Base-by-base conservation (phyloP, 352 stramenopile genomes). In the Pythium sp. region DNA sequence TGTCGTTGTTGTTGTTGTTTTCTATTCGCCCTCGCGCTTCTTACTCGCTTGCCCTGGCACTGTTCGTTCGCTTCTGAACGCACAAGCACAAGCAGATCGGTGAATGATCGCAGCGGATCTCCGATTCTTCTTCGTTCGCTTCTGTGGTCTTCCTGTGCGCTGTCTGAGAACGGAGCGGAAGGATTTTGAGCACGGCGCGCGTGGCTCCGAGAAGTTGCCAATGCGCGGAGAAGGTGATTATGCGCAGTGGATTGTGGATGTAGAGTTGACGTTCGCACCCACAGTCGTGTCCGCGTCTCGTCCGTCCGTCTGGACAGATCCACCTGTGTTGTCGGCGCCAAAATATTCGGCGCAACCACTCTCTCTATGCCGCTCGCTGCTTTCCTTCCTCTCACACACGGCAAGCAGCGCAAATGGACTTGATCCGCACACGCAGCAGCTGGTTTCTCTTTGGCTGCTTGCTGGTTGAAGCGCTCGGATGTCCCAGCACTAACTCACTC, bases 381-480 rank as follows among this genome's bases (percentile, higher is more conserved):
- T 30, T 59, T 24, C 30, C 1, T 26, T 59, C 28, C 61, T 57
- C 36, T 51, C 18, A 51, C 5, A 51, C 15, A 3, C 43, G 0
- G 18, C 18, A n/a, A 22, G 18, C 15, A n/a, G 18, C 43, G 43
- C 18, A 51, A 51, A 24, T 24, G 43, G 43, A 22, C 15, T 49
- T 18, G 22, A 24, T 24, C 3, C 9, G 58, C 38, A 46, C 12
- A 14, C 12, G 15, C 24, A 43, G 36, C 38, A 64, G 58, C 58
- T 64, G 58, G 58, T 64, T 64, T 62, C 56, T 49, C 26, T 61
- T 36, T 58, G 53, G 6, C 24, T 56, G 26, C 34, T 43, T 47
- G 46, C 43, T 26, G 60, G 46, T 65, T 65, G 60, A 65, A 65
- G 60, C 26, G 30, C 30, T 32, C 30, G 30, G 60, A 36, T 61